phyloP scores from a whole-genome alignment of 2,329 filamentous ascomycete species.

The Cercospora brassicicola region DNA sequence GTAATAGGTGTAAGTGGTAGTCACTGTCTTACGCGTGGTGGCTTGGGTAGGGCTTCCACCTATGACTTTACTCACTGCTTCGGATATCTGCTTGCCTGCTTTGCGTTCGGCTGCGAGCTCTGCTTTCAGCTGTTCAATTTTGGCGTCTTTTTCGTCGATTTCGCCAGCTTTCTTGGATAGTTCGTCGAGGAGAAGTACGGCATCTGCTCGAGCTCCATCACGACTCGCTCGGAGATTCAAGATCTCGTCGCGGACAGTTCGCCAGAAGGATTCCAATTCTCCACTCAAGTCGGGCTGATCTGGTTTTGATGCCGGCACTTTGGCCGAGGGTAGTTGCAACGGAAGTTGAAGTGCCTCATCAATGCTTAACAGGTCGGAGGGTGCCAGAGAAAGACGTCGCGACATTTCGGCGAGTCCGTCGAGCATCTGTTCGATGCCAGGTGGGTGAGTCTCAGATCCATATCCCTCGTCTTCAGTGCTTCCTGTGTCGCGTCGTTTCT shows the following conservation, averaged over 20 bases:
- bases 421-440: constrained; percentile 8
- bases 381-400: constrained; percentile 4
- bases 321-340: neutral
- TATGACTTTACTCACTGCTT: neutral
- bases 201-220: constrained; percentile 6
- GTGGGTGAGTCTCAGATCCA: constrained; percentile 2
- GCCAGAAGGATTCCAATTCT: constrained; percentile 6
- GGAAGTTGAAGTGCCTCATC: constrained; percentile 1
- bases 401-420: constrained; percentile 7
- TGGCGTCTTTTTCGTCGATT: neutral
- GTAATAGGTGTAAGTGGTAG: too few species aligned
- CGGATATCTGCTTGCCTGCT: constrained; percentile 8
- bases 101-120: neutral
- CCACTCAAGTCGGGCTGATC: neutral
- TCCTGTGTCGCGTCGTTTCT: neutral
- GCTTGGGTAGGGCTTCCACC: too few species aligned
- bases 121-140: constrained; percentile 1
- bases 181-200: constrained; percentile 8
- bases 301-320: neutral
- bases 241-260: constrained; percentile 7
- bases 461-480: constrained; percentile 13
- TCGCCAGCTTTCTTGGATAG: neutral
- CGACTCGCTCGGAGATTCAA: neutral
- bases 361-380: constrained; percentile 5
- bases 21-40: too few species aligned